Base-by-base conservation (phyloP, 1,284 basidiomycete species). In the Wallemia hederae region DNA sequence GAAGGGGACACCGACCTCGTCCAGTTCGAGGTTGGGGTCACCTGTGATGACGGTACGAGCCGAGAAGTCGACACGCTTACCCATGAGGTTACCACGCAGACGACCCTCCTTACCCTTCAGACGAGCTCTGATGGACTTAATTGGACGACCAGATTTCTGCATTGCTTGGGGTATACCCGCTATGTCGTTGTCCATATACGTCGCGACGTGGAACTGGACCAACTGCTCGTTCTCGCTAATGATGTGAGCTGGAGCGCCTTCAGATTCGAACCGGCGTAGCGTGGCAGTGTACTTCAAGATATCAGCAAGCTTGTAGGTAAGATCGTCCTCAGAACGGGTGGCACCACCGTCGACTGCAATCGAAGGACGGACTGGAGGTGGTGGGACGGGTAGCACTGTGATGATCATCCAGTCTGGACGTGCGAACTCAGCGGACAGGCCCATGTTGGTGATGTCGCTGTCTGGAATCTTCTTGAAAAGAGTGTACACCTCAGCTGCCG, bases 121-220 rank as follows among this genome's bases (percentile, higher is more conserved):
- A 64, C 94, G 84, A 2, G 92, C 90, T 64, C 94, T 87, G 68
- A 99, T 96, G 39, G 94, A 92, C 73, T 99, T 99, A 65, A 99
- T 85, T 7, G 94, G 92, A 63, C 94, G 80, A 31, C 94, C 94
- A 28, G 89, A 94, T 72, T 98, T 98, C 70, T 98, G 94, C 67
- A 96, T 73, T 0, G 92, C 90, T 70, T 97, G 91, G 0, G 94
- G 94, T 55, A 97, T 89, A 62, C 94, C 94, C 28, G 94, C 90
- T 65, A 98, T 92, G 70, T 98, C 91, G 70, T 98, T 99, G 70
- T 99, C 94, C 92, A 99, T 98, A 70, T 98, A 98, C 0, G 94
- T 98, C 5, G 92, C 94, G 63, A 94, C 89, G 69, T 98, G 94
- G 71, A 92, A 98, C 82, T 90, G 90, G 1, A 99, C 77, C 55